phyloP scores from a whole-genome alignment of 2,329 filamentous ascomycete genomes.

The Phialophora expanda region DNA sequence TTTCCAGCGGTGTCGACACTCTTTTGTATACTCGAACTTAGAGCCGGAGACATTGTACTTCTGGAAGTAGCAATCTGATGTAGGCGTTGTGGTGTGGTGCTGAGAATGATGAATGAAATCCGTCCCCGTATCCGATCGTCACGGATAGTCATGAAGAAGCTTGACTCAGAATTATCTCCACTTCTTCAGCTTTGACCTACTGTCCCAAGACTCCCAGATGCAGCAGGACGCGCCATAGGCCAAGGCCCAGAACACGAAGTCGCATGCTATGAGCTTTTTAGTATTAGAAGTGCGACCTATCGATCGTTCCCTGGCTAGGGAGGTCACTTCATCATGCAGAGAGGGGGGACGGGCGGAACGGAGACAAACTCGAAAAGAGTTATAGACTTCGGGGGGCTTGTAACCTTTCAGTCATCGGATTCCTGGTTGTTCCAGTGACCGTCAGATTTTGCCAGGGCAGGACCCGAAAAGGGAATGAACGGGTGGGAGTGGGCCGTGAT shows the following conservation, averaged over 20 bases:
- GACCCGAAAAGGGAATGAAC: conserved; percentile 4
- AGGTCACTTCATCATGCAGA: conserved; percentile 2
- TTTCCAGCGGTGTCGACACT: conserved; percentile 2
- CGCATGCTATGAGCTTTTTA: neutral
- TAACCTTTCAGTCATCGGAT: neutral
- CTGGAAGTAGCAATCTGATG: conserved; percentile 15
- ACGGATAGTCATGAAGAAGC: conserved; percentile 1
- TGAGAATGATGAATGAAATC: conserved; percentile 6
- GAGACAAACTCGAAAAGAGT: conserved; percentile 5
- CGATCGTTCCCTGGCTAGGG: neutral
- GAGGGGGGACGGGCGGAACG: conserved; percentile 4
- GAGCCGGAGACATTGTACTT: conserved; percentile 21
- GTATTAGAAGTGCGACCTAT: conserved; percentile 11
- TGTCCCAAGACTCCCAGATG: neutral
- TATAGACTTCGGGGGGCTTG: neutral
- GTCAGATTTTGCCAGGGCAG: neutral
- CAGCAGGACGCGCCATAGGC: conserved; percentile 8
- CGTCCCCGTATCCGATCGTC: conserved; percentile 6
- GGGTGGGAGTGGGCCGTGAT: conserved; percentile 6
- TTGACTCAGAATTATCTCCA: conserved; percentile 8
- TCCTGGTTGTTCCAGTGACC: conserved; percentile 15
- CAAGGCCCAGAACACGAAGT: conserved; percentile 8
- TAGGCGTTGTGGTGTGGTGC: neutral
- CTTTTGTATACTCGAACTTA: conserved; percentile 22
- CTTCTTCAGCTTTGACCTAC: conserved; percentile 2